These are phyloP conservation scores for Rhynchospora breviuscula DNA, from an alignment of 176 grass and related monocot species.

Conservation along the genomic window DNA sequence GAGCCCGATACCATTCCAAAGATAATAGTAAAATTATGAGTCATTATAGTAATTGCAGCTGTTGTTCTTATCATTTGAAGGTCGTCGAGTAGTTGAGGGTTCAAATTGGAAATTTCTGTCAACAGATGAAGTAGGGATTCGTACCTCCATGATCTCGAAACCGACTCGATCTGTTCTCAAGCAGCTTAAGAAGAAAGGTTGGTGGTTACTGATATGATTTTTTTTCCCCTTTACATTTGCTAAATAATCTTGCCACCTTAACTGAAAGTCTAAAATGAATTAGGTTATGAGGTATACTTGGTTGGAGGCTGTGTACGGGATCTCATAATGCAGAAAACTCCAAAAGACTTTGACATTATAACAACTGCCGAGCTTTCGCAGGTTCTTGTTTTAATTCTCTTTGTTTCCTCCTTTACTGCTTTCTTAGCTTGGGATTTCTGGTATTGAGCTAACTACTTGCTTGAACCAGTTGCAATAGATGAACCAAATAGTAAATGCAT, in stretches of 20 bases:
- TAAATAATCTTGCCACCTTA: background rate
- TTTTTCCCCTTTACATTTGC: background rate
- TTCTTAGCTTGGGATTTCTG: background rate
- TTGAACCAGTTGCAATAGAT: background rate
- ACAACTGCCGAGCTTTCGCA: conserved; percentile 78
- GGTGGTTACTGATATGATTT: background rate
- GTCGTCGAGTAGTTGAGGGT: conserved; percentile 18
- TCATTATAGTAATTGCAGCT: background rate
- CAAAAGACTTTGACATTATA: conserved; percentile 98
- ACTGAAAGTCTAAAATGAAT: conserved; percentile 5
- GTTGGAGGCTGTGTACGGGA: conserved; percentile 93
- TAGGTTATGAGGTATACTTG: conserved; percentile 92
- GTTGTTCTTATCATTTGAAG: conserved; percentile 21
- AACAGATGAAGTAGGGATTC: conserved; percentile 64
- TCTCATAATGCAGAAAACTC: conserved; percentile 87
- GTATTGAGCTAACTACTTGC: background rate
- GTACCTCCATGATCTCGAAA: conserved; percentile 67
- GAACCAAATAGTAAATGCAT: background rate
- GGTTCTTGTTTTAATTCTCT: conserved; percentile 35
- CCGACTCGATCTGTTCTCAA: conserved; percentile 68
- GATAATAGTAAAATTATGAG: background rate
- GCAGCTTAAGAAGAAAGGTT: conserved; percentile 72
- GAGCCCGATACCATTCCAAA: background rate
- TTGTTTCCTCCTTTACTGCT: background rate
- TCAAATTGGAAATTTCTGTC: conserved; percentile 63